These are phyloP conservation scores for Aureobasidium sp. DNA, from an alignment of 2,329 filamentous ascomycete genomes.

Conservation along the genomic window DNA sequence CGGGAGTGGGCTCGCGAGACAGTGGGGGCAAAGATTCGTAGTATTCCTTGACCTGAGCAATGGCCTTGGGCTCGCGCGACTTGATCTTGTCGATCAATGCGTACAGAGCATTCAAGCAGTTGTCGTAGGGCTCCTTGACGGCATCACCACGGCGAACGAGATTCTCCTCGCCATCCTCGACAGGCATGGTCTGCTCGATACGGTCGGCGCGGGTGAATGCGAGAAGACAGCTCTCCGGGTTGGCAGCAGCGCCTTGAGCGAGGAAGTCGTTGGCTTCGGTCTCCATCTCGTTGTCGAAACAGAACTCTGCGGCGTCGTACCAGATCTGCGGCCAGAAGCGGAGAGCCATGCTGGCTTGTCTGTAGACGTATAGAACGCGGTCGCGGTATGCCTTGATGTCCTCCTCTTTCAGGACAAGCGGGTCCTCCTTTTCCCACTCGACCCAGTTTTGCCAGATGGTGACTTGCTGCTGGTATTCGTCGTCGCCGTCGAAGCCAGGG, in stretches of 20 bases:
- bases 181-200: constrained; percentile 69
- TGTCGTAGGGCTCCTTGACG: constrained; percentile 77
- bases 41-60: constrained; percentile 49
- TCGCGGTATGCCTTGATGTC: constrained; percentile 68
- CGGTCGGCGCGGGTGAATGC: constrained; percentile 85
- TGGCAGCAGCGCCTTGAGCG: constrained; percentile 73
- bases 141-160: constrained; percentile 59
- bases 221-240: constrained; percentile 86
- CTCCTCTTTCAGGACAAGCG: constrained; percentile 75
- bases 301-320: constrained; percentile 93
- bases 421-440: constrained; percentile 89
- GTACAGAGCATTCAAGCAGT: constrained; percentile 80
- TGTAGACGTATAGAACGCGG: constrained; percentile 83
- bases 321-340: constrained; percentile 94
- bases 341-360: constrained; percentile 85
- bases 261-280: constrained; percentile 73
- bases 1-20: constrained; percentile 31
- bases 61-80: constrained; percentile 56
- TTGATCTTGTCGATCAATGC: constrained; percentile 67
- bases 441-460: constrained; percentile 92
- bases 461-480: constrained; percentile 77
- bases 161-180: constrained; percentile 62
- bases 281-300: constrained; percentile 67
- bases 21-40: constrained; percentile 39
- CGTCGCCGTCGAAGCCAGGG: constrained; percentile 77